Base-by-base conservation (phyloP, 495 filamentous ascomycete species). In the Aspergillus leporis region DNA sequence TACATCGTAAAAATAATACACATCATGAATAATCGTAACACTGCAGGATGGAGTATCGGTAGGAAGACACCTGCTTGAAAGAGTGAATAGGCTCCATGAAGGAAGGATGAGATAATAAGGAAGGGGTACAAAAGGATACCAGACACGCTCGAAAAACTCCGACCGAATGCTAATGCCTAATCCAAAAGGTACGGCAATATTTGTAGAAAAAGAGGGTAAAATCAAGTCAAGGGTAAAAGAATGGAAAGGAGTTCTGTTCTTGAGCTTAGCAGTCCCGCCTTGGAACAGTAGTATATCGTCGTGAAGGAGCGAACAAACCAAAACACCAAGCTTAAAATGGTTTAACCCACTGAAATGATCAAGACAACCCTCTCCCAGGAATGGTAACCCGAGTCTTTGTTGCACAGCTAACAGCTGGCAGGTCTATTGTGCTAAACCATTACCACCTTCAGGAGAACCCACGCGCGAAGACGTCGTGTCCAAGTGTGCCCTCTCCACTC, bases 1-100 rank as follows among this genome's bases (percentile, higher is more conserved):
- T 47, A 47, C 7, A 47, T 47, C 43, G 8, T 12, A 28, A 51
- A 9, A 51, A 51, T 51, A 51, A 51, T 34, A 51, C 48, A 51
- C 25, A 51, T 51, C 48, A 51, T 22, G 43, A 47, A 47, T 23
- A 23, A 21, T 4, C 7, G 43, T 22, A 47, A 47, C 43, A 22
- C 18, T 23, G 43, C 43, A 47, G 19, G 43, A 23, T 41, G 38
- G 38, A 18, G 5, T 14, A 14, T 41, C n/a, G 16, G 43, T 47
- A 47, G 19, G 16, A 41, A n/a, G 14, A 16, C 8, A 2, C 19
- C 43, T 23, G 13, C 14, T 32, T 23, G 6, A 34, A 28, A 32
- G 49, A 49, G 21, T n/a, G 46, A 13, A 10, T 5, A 8, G 22
- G 22, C 32, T 10, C 32, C 32, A 21, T 7, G 40, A 43, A 18